A percentile compares a stretch with the other conserved stretches of the same genome.
Conservation (phyloP, 1,284 basidiomycete genomes). For the Fereydounia khargensis region DNA sequence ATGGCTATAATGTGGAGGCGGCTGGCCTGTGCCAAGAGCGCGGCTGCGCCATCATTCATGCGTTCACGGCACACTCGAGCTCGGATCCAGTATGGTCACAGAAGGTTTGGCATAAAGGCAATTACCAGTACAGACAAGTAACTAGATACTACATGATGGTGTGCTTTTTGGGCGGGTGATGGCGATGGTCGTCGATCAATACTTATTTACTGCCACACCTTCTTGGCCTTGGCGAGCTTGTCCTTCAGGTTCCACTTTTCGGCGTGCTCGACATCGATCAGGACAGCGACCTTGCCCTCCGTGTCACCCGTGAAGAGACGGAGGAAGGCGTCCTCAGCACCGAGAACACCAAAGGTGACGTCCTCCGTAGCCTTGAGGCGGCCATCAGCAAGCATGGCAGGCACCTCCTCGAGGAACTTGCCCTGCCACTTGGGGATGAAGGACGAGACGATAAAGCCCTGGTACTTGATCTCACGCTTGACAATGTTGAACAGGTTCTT, state of each 20-base stretch:
- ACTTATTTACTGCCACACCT: slow-evolving; percentile 29
- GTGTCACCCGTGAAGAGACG: slow-evolving; percentile 31
- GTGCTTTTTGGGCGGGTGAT: too few relatives aligned
- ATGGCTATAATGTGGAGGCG: too few relatives aligned
- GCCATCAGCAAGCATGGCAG: slow-evolving; percentile 26
- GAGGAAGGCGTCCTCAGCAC: slow-evolving; percentile 32
- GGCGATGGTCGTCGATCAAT: too few relatives aligned
- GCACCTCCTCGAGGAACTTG: slow-evolving; percentile 22
- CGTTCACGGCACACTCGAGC: too few relatives aligned
- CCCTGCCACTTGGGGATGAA: slow-evolving; percentile 26
- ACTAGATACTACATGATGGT: too few relatives aligned
- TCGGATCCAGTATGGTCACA: too few relatives aligned
- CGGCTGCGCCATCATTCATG: too few relatives aligned
- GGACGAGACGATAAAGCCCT: slow-evolving; percentile 24
- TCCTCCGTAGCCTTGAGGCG: slow-evolving; percentile 30
- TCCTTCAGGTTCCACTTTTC: slow-evolving; percentile 27
- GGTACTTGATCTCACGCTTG: slow-evolving; percentile 29
- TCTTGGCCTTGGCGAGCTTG: slow-evolving; percentile 15
- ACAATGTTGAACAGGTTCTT: slow-evolving; percentile 39
- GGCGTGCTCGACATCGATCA: slow-evolving; percentile 29
- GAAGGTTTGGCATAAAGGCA: too few relatives aligned
- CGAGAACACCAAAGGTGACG: slow-evolving; percentile 28
- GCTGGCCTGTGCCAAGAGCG: too few relatives aligned
- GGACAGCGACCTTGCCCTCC: slow-evolving; percentile 27
- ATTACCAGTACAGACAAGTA: too few relatives aligned